phyloP scores from a whole-genome alignment of 805 yeast species.

The Kodamaea laetipori region DNA sequence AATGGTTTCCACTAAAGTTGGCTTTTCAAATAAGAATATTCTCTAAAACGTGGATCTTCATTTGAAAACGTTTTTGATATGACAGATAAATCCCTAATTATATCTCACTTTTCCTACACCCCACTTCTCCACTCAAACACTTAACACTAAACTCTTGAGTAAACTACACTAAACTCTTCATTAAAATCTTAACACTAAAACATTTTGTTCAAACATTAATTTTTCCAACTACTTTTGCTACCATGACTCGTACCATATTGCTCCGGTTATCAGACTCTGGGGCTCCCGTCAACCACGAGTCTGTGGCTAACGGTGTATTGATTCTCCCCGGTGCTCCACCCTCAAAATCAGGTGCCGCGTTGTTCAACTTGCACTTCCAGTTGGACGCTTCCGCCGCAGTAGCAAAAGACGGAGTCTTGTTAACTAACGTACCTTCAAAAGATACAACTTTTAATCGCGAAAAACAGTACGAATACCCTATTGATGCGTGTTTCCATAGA shows the following conservation, averaged over 20 bases:
- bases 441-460: constrained; percentile 54
- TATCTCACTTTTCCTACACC: too few relatives aligned
- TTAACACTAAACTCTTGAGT: too few relatives aligned
- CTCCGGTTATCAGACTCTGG: constrained; percentile 51
- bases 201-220: too few relatives aligned
- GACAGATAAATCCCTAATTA: too few relatives aligned
- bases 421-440: constrained; percentile 59
- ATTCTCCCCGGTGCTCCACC: constrained; percentile 50
- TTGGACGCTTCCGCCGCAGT: constrained; percentile 77
- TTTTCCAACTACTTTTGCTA: constrained; percentile 1
- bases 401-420: constrained; percentile 67
- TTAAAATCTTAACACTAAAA: too few relatives aligned
- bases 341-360: constrained; percentile 35
- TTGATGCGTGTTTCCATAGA: constrained; percentile 59
- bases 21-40: too few relatives aligned
- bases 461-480: constrained; percentile 51
- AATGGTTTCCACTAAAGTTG: too few relatives aligned
- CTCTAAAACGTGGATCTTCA: too few relatives aligned
- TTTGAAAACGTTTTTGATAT: too few relatives aligned
- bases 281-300: constrained; percentile 42
- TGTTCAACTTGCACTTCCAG: constrained; percentile 57
- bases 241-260: constrained; percentile 11
- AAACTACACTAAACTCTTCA: too few relatives aligned
- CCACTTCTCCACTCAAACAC: too few relatives aligned
- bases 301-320: constrained; percentile 49